These are phyloP conservation scores for Trametes meyenii DNA, from an alignment of 768 basidiomycete genomes.

Conservation along the genomic window DNA sequence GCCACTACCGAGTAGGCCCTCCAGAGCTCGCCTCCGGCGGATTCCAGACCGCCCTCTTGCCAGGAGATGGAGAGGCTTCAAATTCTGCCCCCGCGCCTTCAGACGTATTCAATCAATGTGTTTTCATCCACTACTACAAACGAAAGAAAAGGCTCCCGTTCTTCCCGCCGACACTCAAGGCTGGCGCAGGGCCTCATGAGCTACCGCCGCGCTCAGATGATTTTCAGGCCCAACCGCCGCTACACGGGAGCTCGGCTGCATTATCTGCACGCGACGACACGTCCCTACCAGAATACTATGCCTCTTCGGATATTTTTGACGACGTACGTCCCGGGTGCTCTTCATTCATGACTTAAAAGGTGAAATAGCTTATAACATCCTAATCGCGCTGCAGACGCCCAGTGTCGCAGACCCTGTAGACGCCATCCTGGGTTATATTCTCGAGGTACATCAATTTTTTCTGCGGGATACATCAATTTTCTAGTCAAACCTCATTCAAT, in stretches of 20 bases:
- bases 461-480: no score
- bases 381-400: neutral
- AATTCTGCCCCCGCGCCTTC: neutral
- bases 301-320: neutral
- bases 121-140: constrained; percentile 14
- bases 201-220: neutral
- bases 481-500: no score
- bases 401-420: constrained; percentile 18
- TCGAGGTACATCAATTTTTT: constrained; percentile 3
- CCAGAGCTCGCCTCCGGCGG: neutral
- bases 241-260: neutral
- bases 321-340: neutral
- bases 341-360: neutral
- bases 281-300: neutral
- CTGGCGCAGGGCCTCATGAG: constrained; percentile 18
- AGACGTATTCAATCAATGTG: constrained; percentile 7
- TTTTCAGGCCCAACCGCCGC: neutral
- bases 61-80: neutral
- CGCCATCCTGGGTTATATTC: constrained; percentile 26
- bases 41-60: neutral
- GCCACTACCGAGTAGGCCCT: neutral
- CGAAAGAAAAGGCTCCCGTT: neutral
- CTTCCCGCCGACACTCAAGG: neutral
- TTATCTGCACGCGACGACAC: neutral
- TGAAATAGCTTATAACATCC: neutral